Base-by-base conservation (phyloP, 78 protist species). In the Cavenderia fasciculata region DNA sequence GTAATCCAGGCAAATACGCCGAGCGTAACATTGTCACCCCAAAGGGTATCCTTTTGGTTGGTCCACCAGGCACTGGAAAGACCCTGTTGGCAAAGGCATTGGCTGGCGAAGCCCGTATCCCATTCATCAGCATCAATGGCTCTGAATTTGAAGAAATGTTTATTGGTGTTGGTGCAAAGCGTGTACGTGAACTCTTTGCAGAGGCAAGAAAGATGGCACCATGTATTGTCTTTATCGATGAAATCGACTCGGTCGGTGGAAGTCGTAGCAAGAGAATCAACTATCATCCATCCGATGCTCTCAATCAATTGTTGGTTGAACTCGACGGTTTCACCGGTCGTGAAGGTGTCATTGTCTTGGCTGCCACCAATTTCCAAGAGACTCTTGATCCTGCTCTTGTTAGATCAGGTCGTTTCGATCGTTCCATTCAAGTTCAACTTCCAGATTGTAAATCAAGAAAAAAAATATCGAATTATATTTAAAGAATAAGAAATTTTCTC, bases 21-120 rank as follows among this genome's bases (percentile, higher is more conserved):
- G 38, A 85, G 19, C 87, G 94, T 23, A 96, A 96, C 4, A 97
- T 92, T 43, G 93, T 92, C 36, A 86, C 96, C 49, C 97, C 98
- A 27, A 97, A 71, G 40, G 97, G 97, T 62, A 91, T 95, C 2
- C 56, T 97, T n/a, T 86, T 97, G 36, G 87, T 76, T 1, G 99
- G 99, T 2, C 98, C 97, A 51, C 99, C 99, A 6, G 99, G 99
- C 31, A 94, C 97, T 7, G 99, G 99, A 34, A 98, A 98, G 79
- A 98, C 99, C 1, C 87, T 97, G 46, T 86, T 98, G 3, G 99
- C 99, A 38, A 74, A 95, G 12, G 98, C 98, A 3, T 69, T 98
- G 25, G 99, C 98, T 5, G 97, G 97, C 3, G 99, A 97, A 73
- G 97, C 98, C 0, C 91, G 79, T 1, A 97, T 94, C 2, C 95